Conservation (phyloP, 345 rosid genomes). For the Populus pruinosa region DNA sequence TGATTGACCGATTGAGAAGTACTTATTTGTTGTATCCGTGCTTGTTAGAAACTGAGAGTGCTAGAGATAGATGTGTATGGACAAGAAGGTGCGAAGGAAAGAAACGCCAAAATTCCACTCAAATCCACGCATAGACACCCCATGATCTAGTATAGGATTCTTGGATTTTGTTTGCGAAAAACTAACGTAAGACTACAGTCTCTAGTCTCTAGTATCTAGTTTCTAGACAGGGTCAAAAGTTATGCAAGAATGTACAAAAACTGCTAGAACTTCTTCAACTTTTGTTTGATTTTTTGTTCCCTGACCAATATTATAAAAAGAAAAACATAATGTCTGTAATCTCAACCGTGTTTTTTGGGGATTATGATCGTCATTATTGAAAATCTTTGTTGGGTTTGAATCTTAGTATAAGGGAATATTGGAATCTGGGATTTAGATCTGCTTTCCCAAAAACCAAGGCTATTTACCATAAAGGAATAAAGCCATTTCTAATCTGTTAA, state of each 20-base stretch:
- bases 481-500: constrained; percentile 25
- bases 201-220: not conserved
- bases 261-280: not conserved
- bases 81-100: constrained; percentile 4
- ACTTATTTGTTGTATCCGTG: constrained; percentile 23
- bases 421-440: constrained; percentile 41
- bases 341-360: not conserved
- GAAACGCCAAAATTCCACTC: constrained; percentile 52
- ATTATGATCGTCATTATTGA: constrained; percentile 2
- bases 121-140: constrained; percentile 44
- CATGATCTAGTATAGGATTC: constrained; percentile 16
- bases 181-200: constrained; percentile 18
- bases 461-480: constrained; percentile 39
- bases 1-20: constrained; percentile 14
- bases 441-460: constrained; percentile 46
- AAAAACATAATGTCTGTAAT: not conserved
- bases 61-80: constrained; percentile 3
- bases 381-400: not conserved
- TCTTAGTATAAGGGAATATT: constrained; percentile 14
- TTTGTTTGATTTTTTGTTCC: too few relatives aligned
- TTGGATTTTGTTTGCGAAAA: constrained; percentile 15
- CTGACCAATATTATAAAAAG: not conserved
- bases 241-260: not conserved
- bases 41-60: constrained; percentile 1
- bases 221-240: constrained; percentile 17